Evolutionary conservation across 225 moss, liverwort and hornwort species (phyloP).

Genomic region (Thuidium tamariscinum): DNA sequence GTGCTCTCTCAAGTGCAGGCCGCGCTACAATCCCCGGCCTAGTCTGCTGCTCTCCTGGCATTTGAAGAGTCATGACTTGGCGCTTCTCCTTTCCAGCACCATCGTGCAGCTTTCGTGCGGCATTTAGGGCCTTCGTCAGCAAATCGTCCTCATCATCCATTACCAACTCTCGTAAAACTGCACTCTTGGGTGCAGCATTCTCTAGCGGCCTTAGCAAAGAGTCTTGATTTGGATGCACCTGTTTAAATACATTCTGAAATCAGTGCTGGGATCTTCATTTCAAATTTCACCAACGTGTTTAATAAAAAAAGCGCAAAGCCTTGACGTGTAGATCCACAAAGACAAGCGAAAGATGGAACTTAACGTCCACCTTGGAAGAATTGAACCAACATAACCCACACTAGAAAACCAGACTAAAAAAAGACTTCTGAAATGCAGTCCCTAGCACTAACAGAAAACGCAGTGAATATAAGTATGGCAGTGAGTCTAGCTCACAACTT

Average conservation of each 20-base stretch:
- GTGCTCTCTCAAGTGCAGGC: slow-evolving; percentile 33
- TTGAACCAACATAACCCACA: not conserved
- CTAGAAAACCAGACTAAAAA: not conserved
- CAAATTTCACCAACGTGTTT: not conserved
- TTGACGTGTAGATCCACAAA: not conserved
- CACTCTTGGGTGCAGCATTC: not conserved
- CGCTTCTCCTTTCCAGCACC: slow-evolving; percentile 35
- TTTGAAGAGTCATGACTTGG: slow-evolving; percentile 62
- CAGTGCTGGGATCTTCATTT: not conserved
- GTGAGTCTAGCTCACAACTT: not conserved
- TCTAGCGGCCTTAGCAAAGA: not conserved
- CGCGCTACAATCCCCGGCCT: slow-evolving; percentile 15
- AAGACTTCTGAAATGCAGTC: not conserved
- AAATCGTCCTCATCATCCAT: slow-evolving; percentile 58
- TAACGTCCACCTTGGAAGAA: not conserved
- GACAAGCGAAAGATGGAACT: not conserved
- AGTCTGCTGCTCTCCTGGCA: slow-evolving; percentile 65
- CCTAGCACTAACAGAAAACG: not conserved
- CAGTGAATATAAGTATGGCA: not conserved
- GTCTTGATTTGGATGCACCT: slow-evolving; percentile 11
- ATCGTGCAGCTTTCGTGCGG: slow-evolving; percentile 35
- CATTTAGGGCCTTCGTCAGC: slow-evolving; percentile 57
- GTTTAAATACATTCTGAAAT: not conserved
- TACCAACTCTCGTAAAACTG: slow-evolving; percentile 55
- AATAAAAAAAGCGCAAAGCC: not conserved